Evolutionary conservation across 768 basidiomycete species (phyloP).

Genomic region (Russula foetens): DNA sequence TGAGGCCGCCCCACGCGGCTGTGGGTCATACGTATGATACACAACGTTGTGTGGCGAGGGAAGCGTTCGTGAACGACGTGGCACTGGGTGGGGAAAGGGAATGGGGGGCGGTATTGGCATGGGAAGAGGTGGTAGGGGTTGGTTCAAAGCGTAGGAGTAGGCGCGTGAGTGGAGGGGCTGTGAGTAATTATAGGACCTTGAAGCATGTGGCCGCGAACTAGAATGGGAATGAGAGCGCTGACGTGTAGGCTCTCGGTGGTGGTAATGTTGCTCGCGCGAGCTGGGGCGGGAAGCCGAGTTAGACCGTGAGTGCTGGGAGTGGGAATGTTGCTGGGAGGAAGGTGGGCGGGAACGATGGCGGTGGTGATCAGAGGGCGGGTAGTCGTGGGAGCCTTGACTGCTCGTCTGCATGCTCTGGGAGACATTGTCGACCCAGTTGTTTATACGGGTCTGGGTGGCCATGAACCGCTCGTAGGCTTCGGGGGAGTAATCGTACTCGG

Average conservation of each 20-base stretch:
- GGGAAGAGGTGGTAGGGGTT: background rate
- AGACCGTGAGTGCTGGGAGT: constrained; percentile 12
- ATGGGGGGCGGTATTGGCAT: constrained; percentile 6
- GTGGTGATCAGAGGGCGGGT: background rate
- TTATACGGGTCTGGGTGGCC: constrained; percentile 40
- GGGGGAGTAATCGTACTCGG: constrained; percentile 55
- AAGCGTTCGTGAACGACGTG: constrained; percentile 15
- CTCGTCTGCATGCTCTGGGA: constrained; percentile 28
- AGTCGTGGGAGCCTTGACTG: background rate
- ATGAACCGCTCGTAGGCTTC: constrained; percentile 42
- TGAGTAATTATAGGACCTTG: background rate
- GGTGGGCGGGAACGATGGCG: constrained; percentile 6
- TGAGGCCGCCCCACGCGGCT: constrained; percentile 7
- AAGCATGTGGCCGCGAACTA: background rate
- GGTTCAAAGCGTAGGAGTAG: constrained; percentile 12
- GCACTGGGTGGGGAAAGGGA: background rate
- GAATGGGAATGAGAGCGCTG: constrained; percentile 9
- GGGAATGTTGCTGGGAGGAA: background rate
- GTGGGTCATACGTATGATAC: constrained; percentile 10
- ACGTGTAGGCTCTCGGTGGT: background rate
- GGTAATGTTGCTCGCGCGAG: background rate
- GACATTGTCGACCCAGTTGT: constrained; percentile 37
- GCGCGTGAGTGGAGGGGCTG: constrained; percentile 15
- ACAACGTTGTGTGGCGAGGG: constrained; percentile 5
- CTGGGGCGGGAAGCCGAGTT: background rate